Evolutionary conservation across 371 early-diverging fungal species (phyloP).

Genomic region (Mucor velutinosus): DNA sequence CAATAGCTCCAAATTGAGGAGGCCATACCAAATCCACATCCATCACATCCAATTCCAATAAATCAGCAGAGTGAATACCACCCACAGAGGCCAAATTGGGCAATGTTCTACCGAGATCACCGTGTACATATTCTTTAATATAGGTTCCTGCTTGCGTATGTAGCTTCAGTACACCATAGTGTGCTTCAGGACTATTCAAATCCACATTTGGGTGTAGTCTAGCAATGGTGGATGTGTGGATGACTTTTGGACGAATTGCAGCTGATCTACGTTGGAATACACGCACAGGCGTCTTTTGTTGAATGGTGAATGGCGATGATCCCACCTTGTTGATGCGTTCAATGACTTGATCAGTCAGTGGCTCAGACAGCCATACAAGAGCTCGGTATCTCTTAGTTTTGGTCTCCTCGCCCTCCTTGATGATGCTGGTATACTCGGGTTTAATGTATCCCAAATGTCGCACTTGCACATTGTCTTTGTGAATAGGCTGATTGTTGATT

Average conservation of each 20-base stretch:
- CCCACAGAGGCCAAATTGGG: conserved; percentile 81
- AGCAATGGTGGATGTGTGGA: conserved; percentile 54
- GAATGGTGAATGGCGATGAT: conserved; percentile 57
- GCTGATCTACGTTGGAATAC: conserved; percentile 87
- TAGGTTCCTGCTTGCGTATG: conserved; percentile 95
- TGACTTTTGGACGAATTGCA: conserved; percentile 70
- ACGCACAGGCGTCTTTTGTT: conserved; percentile 94
- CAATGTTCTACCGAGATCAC: conserved; percentile 90
- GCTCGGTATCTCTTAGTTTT: conserved; percentile 86
- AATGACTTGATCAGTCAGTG: conserved; percentile 56
- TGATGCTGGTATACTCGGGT: conserved; percentile 55
- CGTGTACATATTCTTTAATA: conserved; percentile 98
- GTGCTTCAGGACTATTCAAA: conserved; percentile 25
- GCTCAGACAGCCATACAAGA: conserved; percentile 71
- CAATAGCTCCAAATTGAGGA: conserved; percentile 11
- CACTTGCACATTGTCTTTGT: conserved; percentile 57
- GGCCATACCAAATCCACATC: conserved; percentile 83
- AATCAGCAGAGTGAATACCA: conserved; percentile 68
- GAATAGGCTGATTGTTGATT: conserved; percentile 53
- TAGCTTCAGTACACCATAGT: conserved; percentile 67
- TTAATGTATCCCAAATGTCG: conserved; percentile 50
- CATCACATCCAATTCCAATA: conserved; percentile 87
- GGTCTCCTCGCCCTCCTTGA: conserved; percentile 86
- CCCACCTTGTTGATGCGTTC: conserved; percentile 52
- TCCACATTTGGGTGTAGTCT: conserved; percentile 15